Evolutionary conservation across 139 green algal species (phyloP).

Genomic region (Pseudopediastrum boryanum): DNA sequence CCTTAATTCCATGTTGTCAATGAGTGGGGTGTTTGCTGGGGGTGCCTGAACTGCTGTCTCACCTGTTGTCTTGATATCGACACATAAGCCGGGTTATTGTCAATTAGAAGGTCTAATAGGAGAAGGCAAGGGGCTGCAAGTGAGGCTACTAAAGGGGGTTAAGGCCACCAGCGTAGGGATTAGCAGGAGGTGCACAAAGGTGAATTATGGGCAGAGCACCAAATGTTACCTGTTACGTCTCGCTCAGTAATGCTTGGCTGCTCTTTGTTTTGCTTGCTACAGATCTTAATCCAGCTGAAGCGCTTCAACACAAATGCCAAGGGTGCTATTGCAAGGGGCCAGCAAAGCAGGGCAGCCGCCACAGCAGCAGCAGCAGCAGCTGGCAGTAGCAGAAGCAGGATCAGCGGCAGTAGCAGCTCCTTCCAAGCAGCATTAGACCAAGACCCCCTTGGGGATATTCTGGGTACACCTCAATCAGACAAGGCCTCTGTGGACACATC

Average conservation of each 20-base stretch:
- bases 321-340: conserved; percentile 5
- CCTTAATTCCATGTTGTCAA: too few relatives aligned
- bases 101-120: background rate
- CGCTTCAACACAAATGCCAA: conserved; percentile 64
- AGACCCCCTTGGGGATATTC: conserved; percentile 49
- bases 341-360: background rate
- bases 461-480: conserved; percentile 55
- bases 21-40: too few relatives aligned
- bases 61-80: too few relatives aligned
- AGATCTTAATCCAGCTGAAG: conserved; percentile 81
- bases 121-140: background rate
- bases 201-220: background rate
- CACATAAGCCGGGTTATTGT: too few relatives aligned
- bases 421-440: conserved; percentile 11
- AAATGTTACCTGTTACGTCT: background rate
- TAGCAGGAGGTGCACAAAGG: background rate
- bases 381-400: background rate
- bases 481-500: conserved; percentile 61
- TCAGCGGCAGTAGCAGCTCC: background rate
- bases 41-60: too few relatives aligned
- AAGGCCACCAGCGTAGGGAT: background rate
- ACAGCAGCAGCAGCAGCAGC: conserved; percentile 11
- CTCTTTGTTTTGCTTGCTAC: conserved; percentile 7
- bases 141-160: background rate
- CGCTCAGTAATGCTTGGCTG: background rate